Conservation (phyloP, 169 alveolate species). For the Plasmodium reichenowi region DNA sequence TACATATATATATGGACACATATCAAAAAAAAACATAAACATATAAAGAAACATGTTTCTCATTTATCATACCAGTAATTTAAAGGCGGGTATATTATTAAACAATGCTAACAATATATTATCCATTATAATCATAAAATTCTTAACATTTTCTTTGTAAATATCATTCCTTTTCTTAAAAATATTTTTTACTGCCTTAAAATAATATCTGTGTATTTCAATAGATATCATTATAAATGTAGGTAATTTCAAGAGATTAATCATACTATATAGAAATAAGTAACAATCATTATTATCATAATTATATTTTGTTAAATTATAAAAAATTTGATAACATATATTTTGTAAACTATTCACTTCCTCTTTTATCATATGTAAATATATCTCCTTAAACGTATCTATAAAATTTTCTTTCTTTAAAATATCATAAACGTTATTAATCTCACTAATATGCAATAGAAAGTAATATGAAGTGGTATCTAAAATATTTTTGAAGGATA, state of each 20-base stretch:
- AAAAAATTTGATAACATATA: constrained; percentile 48
- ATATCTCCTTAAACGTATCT: constrained; percentile 34
- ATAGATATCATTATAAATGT: constrained; percentile 56
- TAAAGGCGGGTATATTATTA: constrained; percentile 39
- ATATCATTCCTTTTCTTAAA: constrained; percentile 42
- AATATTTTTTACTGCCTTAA: constrained; percentile 42
- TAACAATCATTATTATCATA: constrained; percentile 40
- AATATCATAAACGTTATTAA: constrained; percentile 60
- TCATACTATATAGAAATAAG: constrained; percentile 14
- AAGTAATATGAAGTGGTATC: constrained; percentile 21
- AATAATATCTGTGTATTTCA: constrained; percentile 61
- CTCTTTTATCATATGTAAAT: constrained; percentile 32
- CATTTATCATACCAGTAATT: constrained; percentile 33
- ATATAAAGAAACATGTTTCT: neutral
- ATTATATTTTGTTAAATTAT: constrained; percentile 35
- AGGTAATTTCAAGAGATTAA: constrained; percentile 45
- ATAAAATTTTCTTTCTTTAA: constrained; percentile 50
- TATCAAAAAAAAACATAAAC: neutral
- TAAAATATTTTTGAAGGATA: constrained; percentile 4
- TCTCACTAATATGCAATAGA: constrained; percentile 68
- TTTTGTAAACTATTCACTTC: constrained; percentile 31
- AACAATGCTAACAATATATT: constrained; percentile 20
- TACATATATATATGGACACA: neutral
- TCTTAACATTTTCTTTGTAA: constrained; percentile 22
- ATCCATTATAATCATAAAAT: constrained; percentile 31